These are phyloP conservation scores for Lophiostoma macrostomum DNA, from an alignment of 495 filamentous ascomycete genomes.

Conservation along the genomic window DNA sequence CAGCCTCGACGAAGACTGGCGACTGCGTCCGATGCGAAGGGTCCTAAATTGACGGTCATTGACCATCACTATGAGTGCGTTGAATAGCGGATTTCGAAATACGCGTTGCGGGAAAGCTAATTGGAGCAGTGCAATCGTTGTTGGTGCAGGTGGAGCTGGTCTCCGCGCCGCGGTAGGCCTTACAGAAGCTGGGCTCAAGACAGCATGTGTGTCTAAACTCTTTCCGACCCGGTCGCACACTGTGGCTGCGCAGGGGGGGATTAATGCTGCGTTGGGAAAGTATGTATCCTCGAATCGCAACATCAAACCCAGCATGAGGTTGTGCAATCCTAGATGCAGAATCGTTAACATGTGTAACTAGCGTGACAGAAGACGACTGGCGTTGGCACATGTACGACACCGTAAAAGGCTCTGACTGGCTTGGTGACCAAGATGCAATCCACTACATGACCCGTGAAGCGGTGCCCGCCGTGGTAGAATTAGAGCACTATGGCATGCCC, in stretches of 20 bases:
- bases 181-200: constrained; percentile 97
- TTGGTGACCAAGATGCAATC: constrained; percentile 98
- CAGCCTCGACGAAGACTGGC: too few relatives aligned
- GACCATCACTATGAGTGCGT: constrained; percentile 22
- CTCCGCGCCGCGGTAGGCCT: constrained; percentile 95
- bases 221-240: constrained; percentile 97
- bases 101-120: too few relatives aligned
- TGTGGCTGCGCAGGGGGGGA: constrained; percentile 90
- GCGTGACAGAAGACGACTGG: constrained; percentile 90
- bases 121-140: constrained; percentile 67
- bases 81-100: too few relatives aligned
- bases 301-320: not conserved
- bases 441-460: constrained; percentile 99
- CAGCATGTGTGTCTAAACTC: constrained; percentile 95
- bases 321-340: too few relatives aligned
- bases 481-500: constrained; percentile 96
- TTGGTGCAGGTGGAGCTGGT: constrained; percentile 92
- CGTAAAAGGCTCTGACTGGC: constrained; percentile 98
- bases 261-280: constrained; percentile 96
- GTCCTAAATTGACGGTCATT: constrained; percentile 10
- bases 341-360: not conserved
- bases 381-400: constrained; percentile 99
- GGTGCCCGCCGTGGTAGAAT: constrained; percentile 83
- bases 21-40: too few relatives aligned
- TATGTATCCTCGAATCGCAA: constrained; percentile 9